These are phyloP conservation scores for Cerioporus squamosus DNA, from an alignment of 1,284 basidiomycete species.

Conservation along the genomic window DNA sequence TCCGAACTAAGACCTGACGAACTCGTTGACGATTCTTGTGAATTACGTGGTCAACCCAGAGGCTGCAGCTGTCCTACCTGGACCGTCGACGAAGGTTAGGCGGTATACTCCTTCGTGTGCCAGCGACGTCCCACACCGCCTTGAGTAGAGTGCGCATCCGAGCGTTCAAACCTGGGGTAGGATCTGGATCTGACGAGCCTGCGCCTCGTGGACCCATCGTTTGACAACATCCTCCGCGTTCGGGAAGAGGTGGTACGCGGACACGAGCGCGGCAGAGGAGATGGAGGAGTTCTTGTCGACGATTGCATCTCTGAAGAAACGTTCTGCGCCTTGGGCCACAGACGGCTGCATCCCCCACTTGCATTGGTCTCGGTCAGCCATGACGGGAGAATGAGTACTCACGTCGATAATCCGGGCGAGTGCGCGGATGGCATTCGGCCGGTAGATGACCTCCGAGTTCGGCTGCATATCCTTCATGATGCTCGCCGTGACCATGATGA, in stretches of 20 bases:
- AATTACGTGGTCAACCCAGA: no score
- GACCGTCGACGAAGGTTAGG: no score
- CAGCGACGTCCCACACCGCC: no score
- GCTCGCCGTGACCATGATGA: constrained; percentile 99
- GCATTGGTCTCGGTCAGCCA: not conserved
- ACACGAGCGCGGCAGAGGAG: constrained; percentile 95
- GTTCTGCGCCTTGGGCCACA: constrained; percentile 98
- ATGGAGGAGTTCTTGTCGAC: constrained; percentile 97
- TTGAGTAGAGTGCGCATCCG: no score
- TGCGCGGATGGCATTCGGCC: constrained; percentile 97
- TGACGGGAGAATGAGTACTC: constrained; percentile 4
- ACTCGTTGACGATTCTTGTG: no score
- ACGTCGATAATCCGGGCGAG: constrained; percentile 98
- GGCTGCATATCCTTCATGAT: constrained; percentile 99
- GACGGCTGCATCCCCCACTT: constrained; percentile 65
- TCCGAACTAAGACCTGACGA: no score
- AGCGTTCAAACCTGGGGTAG: no score
- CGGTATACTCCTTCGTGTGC: no score
- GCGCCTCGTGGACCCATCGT: constrained; percentile 98
- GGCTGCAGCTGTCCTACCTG: no score
- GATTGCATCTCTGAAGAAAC: constrained; percentile 99
- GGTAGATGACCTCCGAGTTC: constrained; percentile 98
- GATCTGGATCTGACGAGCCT: constrained; percentile 94
- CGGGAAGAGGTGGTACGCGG: constrained; percentile 96
- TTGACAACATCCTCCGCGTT: constrained; percentile 94